These are phyloP conservation scores for Artemisia tridentata DNA, from an alignment of 129 eudicot species.

Conservation along the genomic window DNA sequence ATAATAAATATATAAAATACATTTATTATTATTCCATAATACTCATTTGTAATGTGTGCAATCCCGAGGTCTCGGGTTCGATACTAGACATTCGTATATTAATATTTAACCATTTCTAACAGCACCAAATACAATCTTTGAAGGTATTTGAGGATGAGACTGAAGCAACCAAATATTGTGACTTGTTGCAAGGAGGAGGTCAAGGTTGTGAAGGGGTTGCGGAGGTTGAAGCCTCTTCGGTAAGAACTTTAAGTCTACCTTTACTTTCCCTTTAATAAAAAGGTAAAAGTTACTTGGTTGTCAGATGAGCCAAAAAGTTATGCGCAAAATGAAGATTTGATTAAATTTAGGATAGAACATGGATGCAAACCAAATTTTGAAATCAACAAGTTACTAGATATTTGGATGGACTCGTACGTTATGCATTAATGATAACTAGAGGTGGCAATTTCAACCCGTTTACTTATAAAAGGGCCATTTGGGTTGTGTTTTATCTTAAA, in stretches of 20 bases:
- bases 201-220: conserved; percentile 98
- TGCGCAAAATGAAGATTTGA: background rate
- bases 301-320: background rate
- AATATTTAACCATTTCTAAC: too few relatives aligned
- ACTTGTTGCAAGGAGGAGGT: conserved; percentile 92
- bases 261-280: background rate
- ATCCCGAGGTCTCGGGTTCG: too few relatives aligned
- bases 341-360: background rate
- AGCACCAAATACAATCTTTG: background rate
- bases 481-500: too few relatives aligned
- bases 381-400: background rate
- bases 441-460: too few relatives aligned
- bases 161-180: conserved; percentile 93
- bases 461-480: too few relatives aligned
- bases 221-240: conserved; percentile 95
- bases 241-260: conserved; percentile 36
- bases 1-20: too few relatives aligned
- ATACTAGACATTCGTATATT: too few relatives aligned
- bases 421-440: too few relatives aligned
- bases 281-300: background rate
- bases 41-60: too few relatives aligned
- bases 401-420: background rate
- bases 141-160: conserved; percentile 95
- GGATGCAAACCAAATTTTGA: background rate
- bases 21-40: too few relatives aligned